phyloP scores from a whole-genome alignment of 2,329 filamentous ascomycete genomes.

The Aspergillus quadrilineatus region DNA sequence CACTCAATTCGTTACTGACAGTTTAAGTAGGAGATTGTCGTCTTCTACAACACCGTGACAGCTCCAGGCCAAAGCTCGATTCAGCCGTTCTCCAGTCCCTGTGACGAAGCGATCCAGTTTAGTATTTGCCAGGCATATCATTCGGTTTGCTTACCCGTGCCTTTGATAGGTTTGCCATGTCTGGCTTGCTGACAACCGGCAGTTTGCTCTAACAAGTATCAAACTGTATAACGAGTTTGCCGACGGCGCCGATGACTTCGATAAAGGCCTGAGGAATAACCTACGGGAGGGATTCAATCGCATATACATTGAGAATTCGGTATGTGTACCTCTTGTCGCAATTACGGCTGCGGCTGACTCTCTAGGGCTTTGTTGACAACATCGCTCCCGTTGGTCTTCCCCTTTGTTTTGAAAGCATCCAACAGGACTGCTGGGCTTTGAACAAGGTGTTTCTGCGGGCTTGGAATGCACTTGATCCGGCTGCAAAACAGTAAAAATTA shows the following conservation, averaged over 20 bases:
- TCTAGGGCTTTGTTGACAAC: neutral
- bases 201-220: constrained; percentile 5
- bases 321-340: neutral
- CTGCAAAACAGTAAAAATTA: neutral
- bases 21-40: neutral
- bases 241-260: neutral
- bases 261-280: neutral
- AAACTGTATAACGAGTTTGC: neutral
- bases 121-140: constrained; percentile 4
- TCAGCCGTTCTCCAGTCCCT: neutral
- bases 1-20: neutral
- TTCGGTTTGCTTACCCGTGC: neutral
- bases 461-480: neutral
- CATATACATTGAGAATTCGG: constrained; percentile 2
- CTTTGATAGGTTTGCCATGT: neutral
- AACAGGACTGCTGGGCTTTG: neutral
- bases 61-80: neutral
- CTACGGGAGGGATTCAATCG: constrained; percentile 1
- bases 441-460: neutral
- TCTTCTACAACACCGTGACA: neutral
- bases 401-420: constrained; percentile 4
- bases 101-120: neutral
- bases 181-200: neutral
- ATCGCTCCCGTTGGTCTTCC: constrained; percentile 3
- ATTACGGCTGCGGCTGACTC: neutral